A percentile compares a stretch with the other conserved stretches of the same genome.
These are phyloP conservation scores for Miscanthus lutarioriparius DNA, from an alignment of 176 grass and related monocot genomes.

Conservation along the genomic window DNA sequence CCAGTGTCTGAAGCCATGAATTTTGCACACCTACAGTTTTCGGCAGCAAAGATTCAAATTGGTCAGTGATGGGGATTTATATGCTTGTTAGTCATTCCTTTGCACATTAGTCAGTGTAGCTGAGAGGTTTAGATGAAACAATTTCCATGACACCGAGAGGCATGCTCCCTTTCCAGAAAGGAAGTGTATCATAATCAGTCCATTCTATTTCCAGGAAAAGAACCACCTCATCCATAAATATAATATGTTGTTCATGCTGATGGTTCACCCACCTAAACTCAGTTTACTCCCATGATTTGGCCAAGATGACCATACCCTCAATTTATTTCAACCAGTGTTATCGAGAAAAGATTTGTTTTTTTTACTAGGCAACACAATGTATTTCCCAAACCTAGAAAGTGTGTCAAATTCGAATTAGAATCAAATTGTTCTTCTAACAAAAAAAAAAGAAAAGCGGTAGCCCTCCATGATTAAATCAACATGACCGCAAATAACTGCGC, in stretches of 20 bases:
- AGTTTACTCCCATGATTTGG: neutral
- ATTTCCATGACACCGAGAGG: neutral
- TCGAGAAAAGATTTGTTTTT: neutral
- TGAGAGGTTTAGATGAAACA: neutral
- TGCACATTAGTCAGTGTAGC: neutral
- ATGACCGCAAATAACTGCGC: neutral
- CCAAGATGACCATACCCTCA: neutral
- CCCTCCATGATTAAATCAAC: neutral
- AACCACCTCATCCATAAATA: no score
- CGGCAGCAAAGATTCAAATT: neutral
- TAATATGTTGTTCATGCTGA: neutral
- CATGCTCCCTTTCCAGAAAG: neutral
- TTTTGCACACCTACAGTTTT: constrained; percentile 45
- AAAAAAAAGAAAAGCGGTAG: neutral
- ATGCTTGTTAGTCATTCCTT: neutral
- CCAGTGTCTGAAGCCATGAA: constrained; percentile 58
- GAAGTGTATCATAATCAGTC: neutral
- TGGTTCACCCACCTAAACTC: neutral
- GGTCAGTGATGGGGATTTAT: neutral
- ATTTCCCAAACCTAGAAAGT: neutral
- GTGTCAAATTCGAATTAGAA: neutral
- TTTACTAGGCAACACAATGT: neutral
- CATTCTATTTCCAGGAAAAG: neutral
- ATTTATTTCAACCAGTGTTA: neutral
- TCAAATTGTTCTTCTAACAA: neutral